A percentile compares a stretch with the other conserved stretches of the same genome.
Evolutionary conservation across 1,139 yeast genomes (phyloP).

Genomic region (Geotrichum phurueaensis): DNA sequence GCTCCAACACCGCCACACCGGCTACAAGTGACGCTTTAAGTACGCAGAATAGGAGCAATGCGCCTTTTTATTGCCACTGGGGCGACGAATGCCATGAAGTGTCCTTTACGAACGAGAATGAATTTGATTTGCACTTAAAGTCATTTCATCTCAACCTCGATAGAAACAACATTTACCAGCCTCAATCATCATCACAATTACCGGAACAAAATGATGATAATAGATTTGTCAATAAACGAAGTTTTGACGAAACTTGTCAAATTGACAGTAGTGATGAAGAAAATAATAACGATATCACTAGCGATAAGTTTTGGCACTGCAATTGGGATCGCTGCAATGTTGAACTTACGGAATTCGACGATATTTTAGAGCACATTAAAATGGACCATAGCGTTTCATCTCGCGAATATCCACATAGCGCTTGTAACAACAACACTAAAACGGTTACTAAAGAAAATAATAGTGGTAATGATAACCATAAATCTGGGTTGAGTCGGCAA

Average conservation of each 20-base stretch:
- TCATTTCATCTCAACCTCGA: slow-evolving; percentile 18
- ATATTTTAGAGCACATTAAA: slow-evolving; percentile 35
- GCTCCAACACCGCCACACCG: neutral
- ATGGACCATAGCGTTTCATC: slow-evolving; percentile 31
- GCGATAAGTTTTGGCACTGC: slow-evolving; percentile 23
- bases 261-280: neutral
- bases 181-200: slow-evolving; percentile 12
- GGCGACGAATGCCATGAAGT: slow-evolving; percentile 32
- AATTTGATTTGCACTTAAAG: slow-evolving; percentile 31
- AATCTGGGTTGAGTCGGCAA: neutral
- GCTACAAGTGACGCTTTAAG: neutral
- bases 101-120: slow-evolving; percentile 27
- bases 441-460: neutral
- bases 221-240: slow-evolving; percentile 3
- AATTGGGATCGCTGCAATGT: slow-evolving; percentile 40
- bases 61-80: slow-evolving; percentile 35
- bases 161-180: neutral
- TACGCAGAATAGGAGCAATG: neutral
- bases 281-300: neutral
- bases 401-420: slow-evolving; percentile 19
- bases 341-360: slow-evolving; percentile 30
- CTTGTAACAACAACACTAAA: slow-evolving; percentile 6
- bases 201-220: slow-evolving; percentile 10
- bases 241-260: slow-evolving; percentile 3
- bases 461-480: neutral